phyloP scores from a whole-genome alignment of 2,329 filamentous ascomycete species.

The Neospermospora avenae region DNA sequence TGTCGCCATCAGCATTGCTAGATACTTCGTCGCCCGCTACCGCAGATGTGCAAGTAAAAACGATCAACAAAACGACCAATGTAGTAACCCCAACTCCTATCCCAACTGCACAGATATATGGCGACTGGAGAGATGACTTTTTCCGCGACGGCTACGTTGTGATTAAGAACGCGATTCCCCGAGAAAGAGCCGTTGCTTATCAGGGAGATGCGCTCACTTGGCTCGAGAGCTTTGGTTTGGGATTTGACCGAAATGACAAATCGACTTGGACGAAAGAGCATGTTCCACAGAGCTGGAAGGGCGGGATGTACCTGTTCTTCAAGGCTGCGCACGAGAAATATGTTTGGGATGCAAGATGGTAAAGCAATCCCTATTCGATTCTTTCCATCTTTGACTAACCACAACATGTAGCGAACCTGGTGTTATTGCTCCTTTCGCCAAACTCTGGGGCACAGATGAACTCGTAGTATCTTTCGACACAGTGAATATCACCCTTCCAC shows the following conservation, averaged over 20 bases:
- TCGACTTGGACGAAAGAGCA: slow-evolving; percentile 36
- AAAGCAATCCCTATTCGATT: background rate
- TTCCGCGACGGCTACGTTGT: slow-evolving; percentile 13
- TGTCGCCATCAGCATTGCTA: too few species aligned
- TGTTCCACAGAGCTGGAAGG: slow-evolving; percentile 33
- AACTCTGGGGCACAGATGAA: slow-evolving; percentile 40
- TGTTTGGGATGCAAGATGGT: slow-evolving; percentile 36
- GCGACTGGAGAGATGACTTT: slow-evolving; percentile 15
- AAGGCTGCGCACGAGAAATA: slow-evolving; percentile 39
- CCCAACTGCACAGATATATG: background rate
- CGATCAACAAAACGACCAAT: too few species aligned
- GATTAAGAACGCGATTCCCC: slow-evolving; percentile 13
- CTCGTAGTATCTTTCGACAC: slow-evolving; percentile 45
- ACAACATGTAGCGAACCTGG: slow-evolving; percentile 34
- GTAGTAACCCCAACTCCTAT: too few species aligned
- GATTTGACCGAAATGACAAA: slow-evolving; percentile 19
- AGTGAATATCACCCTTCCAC: slow-evolving; percentile 40
- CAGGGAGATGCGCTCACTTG: slow-evolving; percentile 4
- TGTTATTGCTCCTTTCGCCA: slow-evolving; percentile 39
- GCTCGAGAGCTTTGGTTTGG: slow-evolving; percentile 14
- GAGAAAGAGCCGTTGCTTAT: slow-evolving; percentile 10
- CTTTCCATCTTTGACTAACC: background rate
- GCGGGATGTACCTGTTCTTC: slow-evolving; percentile 40
- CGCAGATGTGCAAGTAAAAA: too few species aligned
- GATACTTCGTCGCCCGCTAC: too few species aligned